Evolutionary conservation across 805 yeast genomes (phyloP).

Genomic region (Candida maltosa): DNA sequence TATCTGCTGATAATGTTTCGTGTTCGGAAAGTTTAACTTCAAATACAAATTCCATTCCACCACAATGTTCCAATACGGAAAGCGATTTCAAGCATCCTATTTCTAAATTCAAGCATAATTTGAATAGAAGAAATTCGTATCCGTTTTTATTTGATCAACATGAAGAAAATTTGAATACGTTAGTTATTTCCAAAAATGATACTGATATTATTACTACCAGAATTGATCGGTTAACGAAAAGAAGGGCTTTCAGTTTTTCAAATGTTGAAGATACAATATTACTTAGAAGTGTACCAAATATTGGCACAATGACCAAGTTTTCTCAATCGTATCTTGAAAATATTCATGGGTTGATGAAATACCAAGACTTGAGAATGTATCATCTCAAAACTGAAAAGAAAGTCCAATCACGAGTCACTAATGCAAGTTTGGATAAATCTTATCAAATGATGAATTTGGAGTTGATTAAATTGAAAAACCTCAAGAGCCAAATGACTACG

Average conservation of each 20-base stretch:
- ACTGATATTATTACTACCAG: neutral
- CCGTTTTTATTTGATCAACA: conserved; percentile 17
- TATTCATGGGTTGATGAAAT: conserved; percentile 15
- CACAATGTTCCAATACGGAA: neutral
- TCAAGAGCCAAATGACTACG: conserved; percentile 22
- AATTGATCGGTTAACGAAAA: neutral
- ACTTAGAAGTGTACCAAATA: conserved; percentile 2
- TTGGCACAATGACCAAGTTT: conserved; percentile 16
- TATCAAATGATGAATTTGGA: conserved; percentile 29
- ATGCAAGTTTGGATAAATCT: conserved; percentile 12
- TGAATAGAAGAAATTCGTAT: conserved; percentile 30
- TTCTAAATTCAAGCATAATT: conserved; percentile 6
- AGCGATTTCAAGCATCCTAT: conserved; percentile 7
- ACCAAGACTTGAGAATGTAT: conserved; percentile 15
- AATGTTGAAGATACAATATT: conserved; percentile 13
- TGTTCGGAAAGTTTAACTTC: conserved; percentile 4
- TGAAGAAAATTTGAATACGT: conserved; percentile 14
- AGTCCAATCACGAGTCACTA: conserved; percentile 6
- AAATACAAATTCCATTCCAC: neutral
- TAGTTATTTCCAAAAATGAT: conserved; percentile 9
- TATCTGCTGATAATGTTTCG: conserved; percentile 8
- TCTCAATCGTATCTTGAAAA: conserved; percentile 15
- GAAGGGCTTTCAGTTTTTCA: conserved; percentile 22
- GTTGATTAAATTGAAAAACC: conserved; percentile 23
- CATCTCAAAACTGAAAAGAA: conserved; percentile 5